phyloP scores from a whole-genome alignment of 768 basidiomycete genomes.

The Mycena albidolilacea region DNA sequence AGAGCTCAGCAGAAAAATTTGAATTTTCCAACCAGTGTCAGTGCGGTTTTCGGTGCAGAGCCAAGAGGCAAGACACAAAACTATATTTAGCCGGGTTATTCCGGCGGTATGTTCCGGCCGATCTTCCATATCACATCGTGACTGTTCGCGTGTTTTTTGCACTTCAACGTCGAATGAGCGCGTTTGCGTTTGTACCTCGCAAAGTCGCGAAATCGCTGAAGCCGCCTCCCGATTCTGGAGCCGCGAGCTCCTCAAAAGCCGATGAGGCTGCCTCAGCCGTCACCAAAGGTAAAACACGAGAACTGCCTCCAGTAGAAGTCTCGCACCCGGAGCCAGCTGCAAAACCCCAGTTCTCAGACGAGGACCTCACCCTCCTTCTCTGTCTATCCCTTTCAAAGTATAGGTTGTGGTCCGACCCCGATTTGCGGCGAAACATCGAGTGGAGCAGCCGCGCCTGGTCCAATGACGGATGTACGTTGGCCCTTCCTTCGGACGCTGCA shows the following conservation, averaged over 20 bases:
- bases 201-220: slow-evolving; percentile 56
- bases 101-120: no score
- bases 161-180: slow-evolving; percentile 38
- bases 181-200: slow-evolving; percentile 65
- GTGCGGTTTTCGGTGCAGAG: no score
- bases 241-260: neutral
- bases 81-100: no score
- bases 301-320: neutral
- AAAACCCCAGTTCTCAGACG: slow-evolving; percentile 47
- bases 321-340: slow-evolving; percentile 11
- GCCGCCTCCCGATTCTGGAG: slow-evolving; percentile 9
- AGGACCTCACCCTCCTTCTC: slow-evolving; percentile 67
- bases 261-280: neutral
- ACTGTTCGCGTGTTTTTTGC: no score
- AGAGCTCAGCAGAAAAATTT: no score
- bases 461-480: slow-evolving; percentile 65
- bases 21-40: no score
- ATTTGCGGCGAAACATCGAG: slow-evolving; percentile 66
- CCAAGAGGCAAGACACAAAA: no score
- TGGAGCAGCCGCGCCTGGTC: slow-evolving; percentile 42
- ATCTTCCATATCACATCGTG: no score
- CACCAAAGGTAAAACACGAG: slow-evolving; percentile 45
- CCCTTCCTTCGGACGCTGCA: slow-evolving; percentile 1
- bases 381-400: slow-evolving; percentile 80
- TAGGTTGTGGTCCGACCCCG: slow-evolving; percentile 74